These are phyloP conservation scores for Scleroderma citrinum DNA, from an alignment of 768 basidiomycete genomes.

Conservation along the genomic window DNA sequence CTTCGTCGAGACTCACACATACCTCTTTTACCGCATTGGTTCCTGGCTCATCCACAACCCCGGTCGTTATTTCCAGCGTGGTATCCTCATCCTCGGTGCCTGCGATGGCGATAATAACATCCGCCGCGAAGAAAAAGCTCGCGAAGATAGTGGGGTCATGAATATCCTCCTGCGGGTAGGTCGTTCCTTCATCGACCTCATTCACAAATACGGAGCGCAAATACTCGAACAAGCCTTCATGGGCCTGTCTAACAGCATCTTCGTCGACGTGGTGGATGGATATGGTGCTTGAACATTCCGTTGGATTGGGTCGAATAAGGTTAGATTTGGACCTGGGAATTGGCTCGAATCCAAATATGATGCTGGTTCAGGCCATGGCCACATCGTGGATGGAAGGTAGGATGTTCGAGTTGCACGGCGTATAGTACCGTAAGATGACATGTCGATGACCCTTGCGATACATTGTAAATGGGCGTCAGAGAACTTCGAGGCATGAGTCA, in stretches of 20 bases:
- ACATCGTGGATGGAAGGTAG: conserved; percentile 43
- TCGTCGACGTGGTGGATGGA: conserved; percentile 34
- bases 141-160: conserved; percentile 52
- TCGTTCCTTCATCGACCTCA: conserved; percentile 69
- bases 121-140: conserved; percentile 72
- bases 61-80: conserved; percentile 9
- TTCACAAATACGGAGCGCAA: conserved; percentile 59
- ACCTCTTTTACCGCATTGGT: conserved; percentile 10
- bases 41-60: conserved; percentile 8
- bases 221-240: conserved; percentile 53
- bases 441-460: conserved; percentile 14
- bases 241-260: conserved; percentile 16
- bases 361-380: conserved; percentile 23
- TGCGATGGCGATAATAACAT: conserved; percentile 65
- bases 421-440: conserved; percentile 76
- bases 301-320: conserved; percentile 10
- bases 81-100: conserved; percentile 7
- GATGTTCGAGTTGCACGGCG: conserved; percentile 20
- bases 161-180: conserved; percentile 80
- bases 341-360: too few relatives aligned
- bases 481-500: neutral
- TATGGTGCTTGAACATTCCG: neutral
- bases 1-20: conserved; percentile 34
- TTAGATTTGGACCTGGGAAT: conserved; percentile 18
- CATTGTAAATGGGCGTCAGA: neutral